A percentile compares a stretch with the other conserved stretches of the same genome.
These are phyloP conservation scores for Takashimella koratensis DNA, from an alignment of 1,284 basidiomycete genomes.

Conservation along the genomic window DNA sequence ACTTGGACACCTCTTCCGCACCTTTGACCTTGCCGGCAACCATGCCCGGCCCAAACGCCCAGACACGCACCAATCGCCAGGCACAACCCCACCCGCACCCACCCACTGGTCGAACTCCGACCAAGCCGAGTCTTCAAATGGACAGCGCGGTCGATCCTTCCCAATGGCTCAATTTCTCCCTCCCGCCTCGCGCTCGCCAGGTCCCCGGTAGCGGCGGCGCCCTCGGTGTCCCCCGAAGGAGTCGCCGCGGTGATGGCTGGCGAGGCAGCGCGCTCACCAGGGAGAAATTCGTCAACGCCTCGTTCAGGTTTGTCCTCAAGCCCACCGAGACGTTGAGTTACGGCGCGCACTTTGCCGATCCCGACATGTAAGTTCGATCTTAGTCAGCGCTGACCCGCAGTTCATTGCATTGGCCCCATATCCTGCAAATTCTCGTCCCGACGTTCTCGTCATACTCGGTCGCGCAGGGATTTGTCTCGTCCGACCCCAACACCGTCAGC, in stretches of 20 bases:
- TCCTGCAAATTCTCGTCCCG: conserved; percentile 90
- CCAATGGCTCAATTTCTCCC: conserved; percentile 67
- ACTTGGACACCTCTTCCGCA: too few species aligned
- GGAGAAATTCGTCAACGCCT: conserved; percentile 88
- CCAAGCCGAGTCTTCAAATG: conserved; percentile 31
- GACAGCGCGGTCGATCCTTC: conserved; percentile 29
- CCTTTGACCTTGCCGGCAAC: too few species aligned
- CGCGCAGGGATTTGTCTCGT: conserved; percentile 45
- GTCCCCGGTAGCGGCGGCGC: conserved; percentile 48
- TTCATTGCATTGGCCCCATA: conserved; percentile 93
- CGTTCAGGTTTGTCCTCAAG: conserved; percentile 90
- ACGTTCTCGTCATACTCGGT: conserved; percentile 54
- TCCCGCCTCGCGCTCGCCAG: conserved; percentile 69
- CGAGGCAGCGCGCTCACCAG: conserved; percentile 64
- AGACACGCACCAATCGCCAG: neutral
- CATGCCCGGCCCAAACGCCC: neutral
- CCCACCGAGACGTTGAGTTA: conserved; percentile 72
- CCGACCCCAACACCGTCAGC: conserved; percentile 12
- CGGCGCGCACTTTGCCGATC: conserved; percentile 91
- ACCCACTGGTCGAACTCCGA: neutral
- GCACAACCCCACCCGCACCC: conserved; percentile 12
- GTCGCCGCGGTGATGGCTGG: conserved; percentile 59
- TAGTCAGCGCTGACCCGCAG: conserved; percentile 50
- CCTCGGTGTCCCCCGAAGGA: conserved; percentile 59
- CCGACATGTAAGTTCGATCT: conserved; percentile 69